Conservation (phyloP, 805 yeast species). For the Komagataella pastoris region DNA sequence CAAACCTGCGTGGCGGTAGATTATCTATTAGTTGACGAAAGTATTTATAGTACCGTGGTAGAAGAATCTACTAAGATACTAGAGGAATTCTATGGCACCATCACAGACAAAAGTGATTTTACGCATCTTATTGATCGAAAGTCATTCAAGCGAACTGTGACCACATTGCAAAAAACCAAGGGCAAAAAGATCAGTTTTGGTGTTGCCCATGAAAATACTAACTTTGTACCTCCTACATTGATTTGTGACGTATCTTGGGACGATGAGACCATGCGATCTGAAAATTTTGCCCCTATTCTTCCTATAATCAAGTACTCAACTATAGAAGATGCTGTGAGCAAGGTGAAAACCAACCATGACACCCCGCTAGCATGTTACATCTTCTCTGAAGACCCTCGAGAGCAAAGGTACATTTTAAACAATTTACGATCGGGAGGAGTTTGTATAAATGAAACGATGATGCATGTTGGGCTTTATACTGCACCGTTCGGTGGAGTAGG, state of each 20-base stretch:
- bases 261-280: slow-evolving; percentile 64
- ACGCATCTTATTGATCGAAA: slow-evolving; percentile 50
- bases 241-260: slow-evolving; percentile 47
- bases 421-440: slow-evolving; percentile 62
- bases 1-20: slow-evolving; percentile 90
- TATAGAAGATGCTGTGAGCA: slow-evolving; percentile 27
- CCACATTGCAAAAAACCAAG: slow-evolving; percentile 29
- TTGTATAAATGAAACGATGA: slow-evolving; percentile 53
- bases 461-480: slow-evolving; percentile 53
- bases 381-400: slow-evolving; percentile 34
- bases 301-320: slow-evolving; percentile 50
- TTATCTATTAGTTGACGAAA: slow-evolving; percentile 56
- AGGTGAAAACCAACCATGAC: slow-evolving; percentile 38
- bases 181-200: slow-evolving; percentile 44
- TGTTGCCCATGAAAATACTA: slow-evolving; percentile 16
- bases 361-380: slow-evolving; percentile 76
- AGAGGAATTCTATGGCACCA: slow-evolving; percentile 29
- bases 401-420: slow-evolving; percentile 33
- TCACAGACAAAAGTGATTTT: slow-evolving; percentile 23
- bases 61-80: slow-evolving; percentile 24
- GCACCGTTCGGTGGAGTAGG: slow-evolving; percentile 94
- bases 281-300: slow-evolving; percentile 76
- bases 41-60: slow-evolving; percentile 38
- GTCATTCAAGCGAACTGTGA: slow-evolving; percentile 33
- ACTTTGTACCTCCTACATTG: slow-evolving; percentile 62